Evolutionary conservation across 1,284 basidiomycete species (phyloP).

Genomic region (Microbotryum saponariae): DNA sequence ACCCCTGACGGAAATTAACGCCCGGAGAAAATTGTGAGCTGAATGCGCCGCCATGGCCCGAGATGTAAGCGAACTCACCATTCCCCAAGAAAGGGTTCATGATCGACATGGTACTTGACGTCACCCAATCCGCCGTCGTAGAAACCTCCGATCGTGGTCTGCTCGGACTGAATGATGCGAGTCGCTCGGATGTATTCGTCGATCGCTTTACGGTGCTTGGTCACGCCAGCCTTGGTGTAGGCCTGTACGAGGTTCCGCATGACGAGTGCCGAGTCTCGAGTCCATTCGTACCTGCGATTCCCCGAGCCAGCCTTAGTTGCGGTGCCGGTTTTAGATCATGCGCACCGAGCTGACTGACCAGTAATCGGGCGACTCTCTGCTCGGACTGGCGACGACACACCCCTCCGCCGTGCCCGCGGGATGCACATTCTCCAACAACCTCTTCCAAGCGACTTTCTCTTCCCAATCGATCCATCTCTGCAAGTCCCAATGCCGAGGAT

Average conservation of each 20-base stretch:
- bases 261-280: slow-evolving; percentile 45
- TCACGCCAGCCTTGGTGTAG: slow-evolving; percentile 8
- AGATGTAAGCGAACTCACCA: slow-evolving; percentile 31
- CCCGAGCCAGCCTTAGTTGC: background rate
- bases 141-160: slow-evolving; percentile 45
- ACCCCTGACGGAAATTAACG: background rate
- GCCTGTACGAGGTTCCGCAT: slow-evolving; percentile 33
- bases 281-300: slow-evolving; percentile 45
- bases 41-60: too few species aligned
- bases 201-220: slow-evolving; percentile 13
- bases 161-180: slow-evolving; percentile 40
- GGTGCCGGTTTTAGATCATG: background rate
- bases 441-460: slow-evolving; percentile 11
- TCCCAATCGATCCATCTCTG: slow-evolving; percentile 23
- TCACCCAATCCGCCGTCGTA: slow-evolving; percentile 48
- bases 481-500: too few species aligned
- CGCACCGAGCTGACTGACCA: slow-evolving; percentile 33
- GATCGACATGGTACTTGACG: slow-evolving; percentile 47
- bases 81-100: slow-evolving; percentile 23
- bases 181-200: slow-evolving; percentile 30
- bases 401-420: slow-evolving; percentile 30
- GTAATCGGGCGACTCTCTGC: slow-evolving; percentile 44
- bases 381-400: slow-evolving; percentile 44
- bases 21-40: too few species aligned
- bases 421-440: slow-evolving; percentile 28